phyloP scores from a whole-genome alignment of 2,329 filamentous ascomycete species.

The Phaeosphaeria sp. region DNA sequence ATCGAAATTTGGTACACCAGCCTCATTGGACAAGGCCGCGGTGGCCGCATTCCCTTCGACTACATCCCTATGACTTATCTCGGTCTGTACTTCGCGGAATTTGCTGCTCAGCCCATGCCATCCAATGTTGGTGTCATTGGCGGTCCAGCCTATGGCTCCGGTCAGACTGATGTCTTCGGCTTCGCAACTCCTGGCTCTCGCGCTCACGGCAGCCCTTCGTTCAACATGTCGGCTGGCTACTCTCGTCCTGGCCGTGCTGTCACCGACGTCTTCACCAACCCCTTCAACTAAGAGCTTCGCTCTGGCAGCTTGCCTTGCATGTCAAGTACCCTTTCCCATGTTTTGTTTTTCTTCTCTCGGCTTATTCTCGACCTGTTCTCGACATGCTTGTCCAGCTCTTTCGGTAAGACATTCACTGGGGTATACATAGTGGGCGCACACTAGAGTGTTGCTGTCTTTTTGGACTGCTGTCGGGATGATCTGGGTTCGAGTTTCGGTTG shows the following conservation, averaged over 20 bases:
- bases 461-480: conserved; percentile 14
- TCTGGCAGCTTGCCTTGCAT: conserved; percentile 2
- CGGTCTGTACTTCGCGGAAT: conserved; percentile 25
- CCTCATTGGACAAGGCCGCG: conserved; percentile 25
- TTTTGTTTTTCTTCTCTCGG: conserved; percentile 15
- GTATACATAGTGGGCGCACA: conserved; percentile 13
- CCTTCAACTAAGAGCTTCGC: conserved; percentile 17
- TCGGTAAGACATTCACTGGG: conserved; percentile 13
- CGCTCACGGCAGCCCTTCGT: conserved; percentile 8
- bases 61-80: conserved; percentile 35
- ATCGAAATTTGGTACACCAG: conserved; percentile 33
- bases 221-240: neutral
- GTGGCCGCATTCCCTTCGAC: conserved; percentile 32
- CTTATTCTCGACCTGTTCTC: conserved; percentile 19
- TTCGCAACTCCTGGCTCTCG: conserved; percentile 19
- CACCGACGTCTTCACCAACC: conserved; percentile 11
- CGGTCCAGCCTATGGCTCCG: conserved; percentile 16
- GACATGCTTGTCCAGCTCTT: conserved; percentile 17
- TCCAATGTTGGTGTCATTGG: conserved; percentile 33
- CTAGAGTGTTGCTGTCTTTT: conserved; percentile 13
- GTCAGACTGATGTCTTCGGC: conserved; percentile 7
- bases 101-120: conserved; percentile 7
- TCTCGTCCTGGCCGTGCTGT: conserved; percentile 8
- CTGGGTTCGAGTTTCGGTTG: conserved; percentile 16
- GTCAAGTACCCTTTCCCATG: neutral